Base-by-base conservation (phyloP, 2,329 filamentous ascomycete species). In the Neofusicoccum cordaticola region DNA sequence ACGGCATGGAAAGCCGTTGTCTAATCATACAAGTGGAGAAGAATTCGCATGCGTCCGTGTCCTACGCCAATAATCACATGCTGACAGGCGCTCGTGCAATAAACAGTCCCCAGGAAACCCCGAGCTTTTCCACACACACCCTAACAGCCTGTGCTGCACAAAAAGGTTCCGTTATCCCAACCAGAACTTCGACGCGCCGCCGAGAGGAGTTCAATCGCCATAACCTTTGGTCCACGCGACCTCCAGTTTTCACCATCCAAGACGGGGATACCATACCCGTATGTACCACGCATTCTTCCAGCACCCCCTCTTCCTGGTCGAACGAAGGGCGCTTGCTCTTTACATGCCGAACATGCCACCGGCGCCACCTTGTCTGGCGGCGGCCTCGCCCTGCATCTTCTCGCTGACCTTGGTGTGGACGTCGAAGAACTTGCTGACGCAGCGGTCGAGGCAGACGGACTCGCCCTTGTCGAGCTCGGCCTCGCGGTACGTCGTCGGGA, bases 381-480 rank as follows among this genome's bases (percentile, higher is more conserved):
- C 86, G 56, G 91, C 91, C 80, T 96, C 91, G 69, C 89, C 88
- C 82, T 97, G 93, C 88, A 98, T 93, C 82, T 96, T 92, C 82
- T 98, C 93, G 74, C 91, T 94, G 66, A 98, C 92, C 84, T 97
- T 98, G 84, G 97, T 88, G 79, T 97, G 96, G 74, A 97, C 93
- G 73, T 98, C 94, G 82, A 99, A 97, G 84, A 98, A 99, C 84
- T 99, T 99, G 76, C 91, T 86, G 65, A 96, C 91, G 82, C 96
- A 99, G 75, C 95, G 92, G 83, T 99, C 95, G 72, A 99, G 88
- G 83, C 96, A 99, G 72, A 99, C 95, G 71, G 90, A 93, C 82
- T 99, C 95, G 85, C 93, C 96, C 84, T 99, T 99, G 87, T 97
- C 97, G 74, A 99, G 88, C 73, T 99, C 94, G 78, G 87, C 88